These are phyloP conservation scores for Candida anglica DNA, from an alignment of 805 yeast genomes.

Conservation along the genomic window DNA sequence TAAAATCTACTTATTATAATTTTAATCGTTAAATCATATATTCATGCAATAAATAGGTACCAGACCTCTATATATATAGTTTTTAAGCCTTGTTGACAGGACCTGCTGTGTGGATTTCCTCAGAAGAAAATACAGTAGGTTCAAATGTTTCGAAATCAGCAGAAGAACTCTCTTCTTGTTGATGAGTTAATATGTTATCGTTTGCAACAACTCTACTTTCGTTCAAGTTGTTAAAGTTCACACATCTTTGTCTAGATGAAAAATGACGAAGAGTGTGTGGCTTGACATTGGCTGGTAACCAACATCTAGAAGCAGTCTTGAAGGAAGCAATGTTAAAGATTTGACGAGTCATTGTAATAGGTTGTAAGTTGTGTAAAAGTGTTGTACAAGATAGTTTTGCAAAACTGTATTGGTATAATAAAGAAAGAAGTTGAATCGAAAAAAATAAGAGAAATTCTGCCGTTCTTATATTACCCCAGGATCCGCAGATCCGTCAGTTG, in stretches of 20 bases:
- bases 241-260: conserved; percentile 32
- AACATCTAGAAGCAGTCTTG: conserved; percentile 41
- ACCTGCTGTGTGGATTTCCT: conserved; percentile 40
- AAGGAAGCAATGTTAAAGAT: conserved; percentile 29
- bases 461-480: conserved; percentile 3
- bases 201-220: conserved; percentile 31
- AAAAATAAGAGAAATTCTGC: background rate
- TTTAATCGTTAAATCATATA: too few relatives aligned
- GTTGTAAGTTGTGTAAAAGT: background rate
- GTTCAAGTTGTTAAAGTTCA: conserved; percentile 29
- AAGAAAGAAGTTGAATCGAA: background rate
- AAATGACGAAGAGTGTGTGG: conserved; percentile 20
- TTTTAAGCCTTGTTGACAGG: conserved; percentile 30
- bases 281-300: conserved; percentile 27
- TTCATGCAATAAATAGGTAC: background rate
- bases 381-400: background rate
- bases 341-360: conserved; percentile 14
- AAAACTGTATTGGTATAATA: background rate
- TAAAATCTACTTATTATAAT: too few relatives aligned
- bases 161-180: conserved; percentile 6
- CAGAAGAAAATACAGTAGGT: conserved; percentile 37
- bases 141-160: conserved; percentile 25
- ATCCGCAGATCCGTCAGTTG: conserved; percentile 1
- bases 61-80: too few relatives aligned
- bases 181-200: conserved; percentile 23